Evolutionary conservation across 306 rosid genomes (phyloP).

Genomic region (Gynostemma pentaphyllum): DNA sequence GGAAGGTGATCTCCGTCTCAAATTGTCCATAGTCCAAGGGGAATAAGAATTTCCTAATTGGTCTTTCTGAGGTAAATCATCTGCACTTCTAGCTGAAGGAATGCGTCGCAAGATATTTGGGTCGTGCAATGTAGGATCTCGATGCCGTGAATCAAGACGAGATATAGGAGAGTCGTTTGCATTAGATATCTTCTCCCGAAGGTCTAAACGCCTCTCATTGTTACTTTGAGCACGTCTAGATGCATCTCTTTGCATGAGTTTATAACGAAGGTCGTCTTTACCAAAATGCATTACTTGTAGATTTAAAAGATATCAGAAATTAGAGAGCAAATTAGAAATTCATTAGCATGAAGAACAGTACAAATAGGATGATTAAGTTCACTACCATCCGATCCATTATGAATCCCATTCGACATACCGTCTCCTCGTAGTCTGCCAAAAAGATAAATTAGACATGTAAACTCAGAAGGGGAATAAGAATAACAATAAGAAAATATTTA

Average conservation of each 20-base stretch:
- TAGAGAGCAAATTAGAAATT: conserved; percentile 12
- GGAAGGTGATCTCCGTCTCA: conserved; percentile 47
- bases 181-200: conserved; percentile 80
- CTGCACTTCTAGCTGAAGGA: conserved; percentile 50
- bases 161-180: conserved; percentile 14
- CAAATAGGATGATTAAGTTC: conserved; percentile 10
- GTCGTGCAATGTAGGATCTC: conserved; percentile 34
- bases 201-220: conserved; percentile 46
- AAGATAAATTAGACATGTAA: conserved; percentile 5
- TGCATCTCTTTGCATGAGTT: conserved; percentile 65
- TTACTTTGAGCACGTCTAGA: conserved; percentile 31
- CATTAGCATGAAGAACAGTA: background rate
- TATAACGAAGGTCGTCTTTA: conserved; percentile 74
- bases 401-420: conserved; percentile 21
- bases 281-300: conserved; percentile 34
- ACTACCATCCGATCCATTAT: conserved; percentile 45
- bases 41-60: conserved; percentile 61
- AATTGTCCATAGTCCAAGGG: conserved; percentile 63
- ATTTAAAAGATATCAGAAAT: conserved; percentile 10
- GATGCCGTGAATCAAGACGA: conserved; percentile 23
- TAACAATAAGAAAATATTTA: background rate
- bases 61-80: conserved; percentile 50
- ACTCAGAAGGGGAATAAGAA: background rate
- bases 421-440: conserved; percentile 64
- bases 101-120: conserved; percentile 25